Percentiles rank a stretch among this genome's conserved stretches.
These are phyloP conservation scores for Ogataea allantospora DNA, from an alignment of 805 yeast genomes.

Conservation along the genomic window DNA sequence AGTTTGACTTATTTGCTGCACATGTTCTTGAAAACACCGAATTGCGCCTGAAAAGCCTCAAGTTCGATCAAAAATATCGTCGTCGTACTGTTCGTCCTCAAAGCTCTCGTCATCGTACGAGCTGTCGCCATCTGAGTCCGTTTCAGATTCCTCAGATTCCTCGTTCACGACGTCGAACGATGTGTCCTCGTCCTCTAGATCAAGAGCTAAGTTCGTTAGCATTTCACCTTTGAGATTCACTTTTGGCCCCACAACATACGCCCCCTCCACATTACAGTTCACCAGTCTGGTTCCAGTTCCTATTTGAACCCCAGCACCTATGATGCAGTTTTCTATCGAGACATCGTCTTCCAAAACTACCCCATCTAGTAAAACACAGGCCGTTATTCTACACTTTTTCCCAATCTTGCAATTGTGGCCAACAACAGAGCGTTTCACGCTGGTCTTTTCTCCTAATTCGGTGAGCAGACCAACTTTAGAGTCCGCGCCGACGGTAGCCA, in stretches of 20 bases:
- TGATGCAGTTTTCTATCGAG: slow-evolving; percentile 78
- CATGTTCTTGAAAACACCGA: no score
- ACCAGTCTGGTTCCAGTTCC: slow-evolving; percentile 63
- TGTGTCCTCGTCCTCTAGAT: slow-evolving; percentile 26
- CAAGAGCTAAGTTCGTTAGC: slow-evolving; percentile 36
- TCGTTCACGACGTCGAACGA: not conserved
- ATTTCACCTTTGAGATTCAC: slow-evolving; percentile 42
- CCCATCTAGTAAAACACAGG: slow-evolving; percentile 73
- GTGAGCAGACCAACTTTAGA: slow-evolving; percentile 71
- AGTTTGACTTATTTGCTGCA: no score
- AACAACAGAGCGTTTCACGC: slow-evolving; percentile 80
- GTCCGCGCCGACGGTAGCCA: slow-evolving; percentile 85
- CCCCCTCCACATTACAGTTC: slow-evolving; percentile 84
- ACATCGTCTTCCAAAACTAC: slow-evolving; percentile 77
- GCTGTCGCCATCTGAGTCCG: slow-evolving; percentile 32
- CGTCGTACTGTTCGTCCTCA: slow-evolving; percentile 51
- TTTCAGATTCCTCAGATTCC: not conserved
- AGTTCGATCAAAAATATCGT: slow-evolving; percentile 37
- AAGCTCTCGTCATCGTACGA: slow-evolving; percentile 62
- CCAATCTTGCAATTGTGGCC: slow-evolving; percentile 79
- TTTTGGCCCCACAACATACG: slow-evolving; percentile 62
- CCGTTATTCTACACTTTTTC: slow-evolving; percentile 81
- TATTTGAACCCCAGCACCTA: slow-evolving; percentile 69
- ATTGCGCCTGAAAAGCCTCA: not conserved
- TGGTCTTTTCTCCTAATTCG: slow-evolving; percentile 75